Base-by-base conservation (phyloP, 176 grass and related monocot species). In the Oryza nivara region DNA sequence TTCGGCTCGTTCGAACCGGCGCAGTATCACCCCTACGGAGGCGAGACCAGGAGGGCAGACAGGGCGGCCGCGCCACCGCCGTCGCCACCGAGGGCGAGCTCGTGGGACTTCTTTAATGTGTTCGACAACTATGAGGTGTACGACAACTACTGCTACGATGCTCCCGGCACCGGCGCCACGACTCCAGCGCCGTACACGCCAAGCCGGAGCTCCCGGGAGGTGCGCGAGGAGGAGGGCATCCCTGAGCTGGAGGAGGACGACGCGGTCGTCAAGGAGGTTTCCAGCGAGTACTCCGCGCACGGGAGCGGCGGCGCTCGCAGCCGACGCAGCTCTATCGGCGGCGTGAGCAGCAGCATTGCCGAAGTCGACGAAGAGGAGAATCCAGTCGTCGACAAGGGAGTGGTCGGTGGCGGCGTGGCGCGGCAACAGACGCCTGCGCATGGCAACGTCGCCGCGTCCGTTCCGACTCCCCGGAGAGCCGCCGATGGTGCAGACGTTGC, bases 61-160 rank as follows among this genome's bases (percentile, higher is more conserved):
- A 71, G 15, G 41, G 19, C 44, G 52, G 38, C 82, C 19, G 9
- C 72, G 6, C 46, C 73, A 54, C 89, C 91, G 40, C 93, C 96
- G 45, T 88, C 93, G 38, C 96, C 96, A 65, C 97, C 97, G 17
- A 89, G 84, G 74, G 51, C 87, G 1, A 91, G 52, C 45, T 88
- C 97, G 30, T 99, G 97, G 97, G 97, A 99, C 74, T 94, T 96
- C 64, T 87, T 99, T 60, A 99, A 99, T 32, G 91, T 89, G 4
- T 96, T 99, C 76, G 86, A 83, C 26, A 63, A 69, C 67, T 92
- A 90, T 61, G 78, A 94, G 9, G 87, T 80, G 6, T 90, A 91
- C 79, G 88, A 88, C 76, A 83, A 81, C 69, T 78, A 74, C 56
- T 91, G 80, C 4, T 88, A 89, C 81, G 85, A 91, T 11, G 54